Evolutionary conservation across 1,284 basidiomycete genomes (phyloP).

Genomic region (Sporisorium scitamineum): DNA sequence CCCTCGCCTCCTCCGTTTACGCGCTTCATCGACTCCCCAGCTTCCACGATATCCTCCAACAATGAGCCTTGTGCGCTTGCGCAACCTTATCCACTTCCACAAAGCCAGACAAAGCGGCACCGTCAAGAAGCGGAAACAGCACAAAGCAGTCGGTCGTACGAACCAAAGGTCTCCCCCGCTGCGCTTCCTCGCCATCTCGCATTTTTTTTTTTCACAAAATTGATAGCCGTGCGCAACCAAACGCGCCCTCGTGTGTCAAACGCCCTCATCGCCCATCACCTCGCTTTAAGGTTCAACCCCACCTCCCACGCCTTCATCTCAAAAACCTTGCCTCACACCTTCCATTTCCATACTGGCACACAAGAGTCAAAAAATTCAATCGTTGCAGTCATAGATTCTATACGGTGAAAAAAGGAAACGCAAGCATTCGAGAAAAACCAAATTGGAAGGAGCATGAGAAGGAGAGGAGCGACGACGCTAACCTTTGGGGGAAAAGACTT

Average conservation of each 20-base stretch:
- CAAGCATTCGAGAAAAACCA: conserved; percentile 1
- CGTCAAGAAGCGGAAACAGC: not conserved
- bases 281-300: not conserved
- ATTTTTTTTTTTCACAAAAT: not conserved
- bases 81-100: not conserved
- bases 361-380: not conserved
- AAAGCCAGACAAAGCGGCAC: not conserved
- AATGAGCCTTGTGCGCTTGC: too few relatives aligned
- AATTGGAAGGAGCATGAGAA: conserved; percentile 6
- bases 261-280: not conserved
- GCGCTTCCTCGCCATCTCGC: too few relatives aligned
- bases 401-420: conserved; percentile 25
- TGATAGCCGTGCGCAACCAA: not conserved
- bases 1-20: not conserved
- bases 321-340: not conserved
- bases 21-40: not conserved
- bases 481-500: not conserved
- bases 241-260: not conserved
- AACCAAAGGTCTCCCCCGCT: not conserved
- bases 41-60: not conserved
- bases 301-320: not conserved
- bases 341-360: not conserved
- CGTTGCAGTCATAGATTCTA: conserved; percentile 38
- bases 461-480: not conserved
- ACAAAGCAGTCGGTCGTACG: not conserved